A percentile compares a stretch with the other conserved stretches of the same genome.
These are phyloP conservation scores for Aspergillus sp. DNA, from an alignment of 2,329 filamentous ascomycete genomes.

Conservation along the genomic window DNA sequence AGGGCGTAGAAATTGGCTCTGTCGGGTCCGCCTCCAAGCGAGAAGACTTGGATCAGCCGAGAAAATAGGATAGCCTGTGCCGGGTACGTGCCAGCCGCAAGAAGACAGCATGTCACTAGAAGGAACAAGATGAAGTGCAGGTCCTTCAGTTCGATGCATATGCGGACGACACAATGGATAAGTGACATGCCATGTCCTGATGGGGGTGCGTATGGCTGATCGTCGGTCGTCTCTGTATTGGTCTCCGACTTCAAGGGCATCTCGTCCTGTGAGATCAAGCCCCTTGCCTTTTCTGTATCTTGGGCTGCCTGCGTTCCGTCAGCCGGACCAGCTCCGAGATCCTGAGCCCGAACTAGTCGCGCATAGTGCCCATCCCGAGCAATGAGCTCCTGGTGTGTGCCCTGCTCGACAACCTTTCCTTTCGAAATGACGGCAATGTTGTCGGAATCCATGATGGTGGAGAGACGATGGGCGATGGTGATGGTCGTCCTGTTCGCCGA, in stretches of 20 bases:
- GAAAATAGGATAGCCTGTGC: slow-evolving; percentile 44
- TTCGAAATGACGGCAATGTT: slow-evolving; percentile 45
- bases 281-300: not conserved
- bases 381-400: slow-evolving; percentile 40
- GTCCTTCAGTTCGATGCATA: not conserved
- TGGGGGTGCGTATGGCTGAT: not conserved
- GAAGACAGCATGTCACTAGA: not conserved
- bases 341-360: slow-evolving; percentile 46
- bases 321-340: slow-evolving; percentile 27
- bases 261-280: not conserved
- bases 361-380: slow-evolving; percentile 37
- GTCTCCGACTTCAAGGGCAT: not conserved
- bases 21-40: not conserved
- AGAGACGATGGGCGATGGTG: slow-evolving; percentile 44
- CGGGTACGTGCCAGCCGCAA: slow-evolving; percentile 27
- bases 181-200: not conserved
- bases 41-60: slow-evolving; percentile 20
- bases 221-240: not conserved
- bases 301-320: not conserved
- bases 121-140: not conserved
- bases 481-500: slow-evolving; percentile 51
- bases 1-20: slow-evolving; percentile 8
- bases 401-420: slow-evolving; percentile 44
- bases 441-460: slow-evolving; percentile 43
- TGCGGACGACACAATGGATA: not conserved